Evolutionary conservation across 1,284 basidiomycete genomes (phyloP).

Genomic region (Moesziomyces parantarcticus): DNA sequence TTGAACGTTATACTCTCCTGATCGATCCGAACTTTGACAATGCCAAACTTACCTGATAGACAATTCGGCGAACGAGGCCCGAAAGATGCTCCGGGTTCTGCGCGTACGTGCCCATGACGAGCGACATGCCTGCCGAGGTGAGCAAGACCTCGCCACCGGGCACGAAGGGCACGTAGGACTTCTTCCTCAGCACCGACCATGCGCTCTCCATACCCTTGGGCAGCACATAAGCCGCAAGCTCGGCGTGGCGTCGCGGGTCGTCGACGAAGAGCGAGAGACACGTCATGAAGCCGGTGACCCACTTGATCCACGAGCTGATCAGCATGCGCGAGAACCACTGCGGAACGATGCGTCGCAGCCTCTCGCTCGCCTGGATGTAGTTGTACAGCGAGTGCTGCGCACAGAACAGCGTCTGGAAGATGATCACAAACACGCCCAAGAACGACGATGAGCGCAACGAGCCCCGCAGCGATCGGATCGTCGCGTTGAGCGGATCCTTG

Average conservation of each 20-base stretch:
- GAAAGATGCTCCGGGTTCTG: conserved; percentile 89
- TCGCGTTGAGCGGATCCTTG: conserved; percentile 50
- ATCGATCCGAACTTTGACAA: neutral
- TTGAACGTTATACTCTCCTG: neutral
- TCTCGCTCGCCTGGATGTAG: conserved; percentile 42
- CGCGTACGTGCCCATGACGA: conserved; percentile 87
- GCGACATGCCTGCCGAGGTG: conserved; percentile 81
- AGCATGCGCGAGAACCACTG: conserved; percentile 73
- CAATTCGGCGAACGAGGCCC: conserved; percentile 82
- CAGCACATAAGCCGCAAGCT: conserved; percentile 92
- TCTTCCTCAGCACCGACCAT: conserved; percentile 82
- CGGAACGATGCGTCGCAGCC: conserved; percentile 64
- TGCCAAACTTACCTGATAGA: conserved; percentile 76
- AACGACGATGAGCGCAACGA: conserved; percentile 88
- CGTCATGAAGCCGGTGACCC: conserved; percentile 79
- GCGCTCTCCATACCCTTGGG: conserved; percentile 78
- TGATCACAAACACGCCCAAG: conserved; percentile 83
- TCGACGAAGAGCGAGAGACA: conserved; percentile 87
- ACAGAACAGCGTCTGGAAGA: conserved; percentile 89
- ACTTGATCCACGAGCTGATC: conserved; percentile 74
- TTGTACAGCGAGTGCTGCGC: conserved; percentile 75
- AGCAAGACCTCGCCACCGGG: conserved; percentile 76
- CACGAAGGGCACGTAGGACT: conserved; percentile 78
- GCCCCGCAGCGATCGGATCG: conserved; percentile 75
- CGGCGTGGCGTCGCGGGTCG: conserved; percentile 81